Conservation (phyloP, 176 grass and related monocot species). For the Raddia guianensis region DNA sequence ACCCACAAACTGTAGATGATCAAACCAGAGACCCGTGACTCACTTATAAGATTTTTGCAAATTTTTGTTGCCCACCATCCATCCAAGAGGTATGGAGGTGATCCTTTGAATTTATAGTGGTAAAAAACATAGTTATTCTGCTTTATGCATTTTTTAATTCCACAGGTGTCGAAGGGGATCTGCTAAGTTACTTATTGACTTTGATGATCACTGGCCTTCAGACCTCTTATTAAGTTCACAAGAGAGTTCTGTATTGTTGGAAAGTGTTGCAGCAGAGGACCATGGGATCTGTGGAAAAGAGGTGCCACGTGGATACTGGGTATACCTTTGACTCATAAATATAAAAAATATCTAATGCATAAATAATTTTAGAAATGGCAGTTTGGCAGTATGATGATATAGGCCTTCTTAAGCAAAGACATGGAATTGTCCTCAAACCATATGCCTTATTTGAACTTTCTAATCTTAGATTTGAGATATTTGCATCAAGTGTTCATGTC, state of each 20-base stretch:
- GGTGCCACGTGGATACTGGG: slow-evolving; percentile 93
- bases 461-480: slow-evolving; percentile 10
- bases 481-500: neutral
- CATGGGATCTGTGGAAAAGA: slow-evolving; percentile 80
- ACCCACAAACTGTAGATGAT: slow-evolving; percentile 73
- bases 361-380: slow-evolving; percentile 12
- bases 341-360: neutral
- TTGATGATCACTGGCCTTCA: slow-evolving; percentile 93
- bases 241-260: slow-evolving; percentile 52
- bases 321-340: slow-evolving; percentile 16
- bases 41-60: slow-evolving; percentile 90
- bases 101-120: slow-evolving; percentile 23
- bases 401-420: neutral
- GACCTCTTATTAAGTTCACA: slow-evolving; percentile 58
- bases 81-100: slow-evolving; percentile 78
- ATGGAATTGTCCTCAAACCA: neutral
- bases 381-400: slow-evolving; percentile 4
- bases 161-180: slow-evolving; percentile 86
- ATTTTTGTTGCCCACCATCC: slow-evolving; percentile 96
- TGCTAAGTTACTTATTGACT: slow-evolving; percentile 86
- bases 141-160: slow-evolving; percentile 29
- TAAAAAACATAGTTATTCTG: slow-evolving; percentile 18
- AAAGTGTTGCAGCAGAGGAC: slow-evolving; percentile 51
- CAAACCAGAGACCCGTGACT: slow-evolving; percentile 68
- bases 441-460: neutral